phyloP scores from a whole-genome alignment of 352 stramenopile species.

The Globisporangium nodosum region DNA sequence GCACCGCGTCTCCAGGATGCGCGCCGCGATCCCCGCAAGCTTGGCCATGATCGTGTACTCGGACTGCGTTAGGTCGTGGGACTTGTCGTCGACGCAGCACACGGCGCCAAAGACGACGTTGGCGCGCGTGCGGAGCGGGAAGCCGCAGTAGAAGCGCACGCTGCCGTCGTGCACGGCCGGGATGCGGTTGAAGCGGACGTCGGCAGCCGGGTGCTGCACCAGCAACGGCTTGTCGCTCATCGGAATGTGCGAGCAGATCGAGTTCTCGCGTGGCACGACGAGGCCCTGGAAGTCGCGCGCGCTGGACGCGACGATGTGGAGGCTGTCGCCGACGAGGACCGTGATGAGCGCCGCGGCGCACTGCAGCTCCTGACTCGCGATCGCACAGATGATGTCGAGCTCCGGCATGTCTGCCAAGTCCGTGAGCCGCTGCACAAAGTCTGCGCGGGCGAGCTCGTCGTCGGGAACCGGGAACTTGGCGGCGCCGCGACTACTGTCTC shows the following conservation, averaged over 20 bases:
- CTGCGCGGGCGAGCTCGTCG: conserved; percentile 31
- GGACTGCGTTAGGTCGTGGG: conserved; percentile 28
- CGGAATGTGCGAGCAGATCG: conserved; percentile 47
- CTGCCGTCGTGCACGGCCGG: conserved; percentile 23
- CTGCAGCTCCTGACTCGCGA: conserved; percentile 41
- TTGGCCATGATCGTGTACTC: conserved; percentile 36
- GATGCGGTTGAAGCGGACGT: conserved; percentile 44
- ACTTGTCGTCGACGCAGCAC: conserved; percentile 37
- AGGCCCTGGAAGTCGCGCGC: conserved; percentile 18
- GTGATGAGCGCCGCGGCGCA: conserved; percentile 40
- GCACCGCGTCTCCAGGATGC: conserved; percentile 23
- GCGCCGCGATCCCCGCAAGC: conserved; percentile 29
- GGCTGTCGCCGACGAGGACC: conserved; percentile 32
- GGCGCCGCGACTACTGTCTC: conserved; percentile 14
- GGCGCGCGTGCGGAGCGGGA: conserved; percentile 41
- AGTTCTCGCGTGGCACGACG: conserved; percentile 32
- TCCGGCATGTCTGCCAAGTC: conserved; percentile 21
- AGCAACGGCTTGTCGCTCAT: conserved; percentile 47
- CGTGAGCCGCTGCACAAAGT: conserved; percentile 18
- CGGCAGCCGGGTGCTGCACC: conserved; percentile 36
- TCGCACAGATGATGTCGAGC: conserved; percentile 46
- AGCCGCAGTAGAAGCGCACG: conserved; percentile 74
- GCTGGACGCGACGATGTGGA: conserved; percentile 36
- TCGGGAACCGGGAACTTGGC: conserved; percentile 20
- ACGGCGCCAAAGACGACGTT: conserved; percentile 37